A percentile compares a stretch with the other conserved stretches of the same genome.
These are phyloP conservation scores for Halophytophthora batemanensis DNA, from an alignment of 352 stramenopile genomes.

Conservation along the genomic window DNA sequence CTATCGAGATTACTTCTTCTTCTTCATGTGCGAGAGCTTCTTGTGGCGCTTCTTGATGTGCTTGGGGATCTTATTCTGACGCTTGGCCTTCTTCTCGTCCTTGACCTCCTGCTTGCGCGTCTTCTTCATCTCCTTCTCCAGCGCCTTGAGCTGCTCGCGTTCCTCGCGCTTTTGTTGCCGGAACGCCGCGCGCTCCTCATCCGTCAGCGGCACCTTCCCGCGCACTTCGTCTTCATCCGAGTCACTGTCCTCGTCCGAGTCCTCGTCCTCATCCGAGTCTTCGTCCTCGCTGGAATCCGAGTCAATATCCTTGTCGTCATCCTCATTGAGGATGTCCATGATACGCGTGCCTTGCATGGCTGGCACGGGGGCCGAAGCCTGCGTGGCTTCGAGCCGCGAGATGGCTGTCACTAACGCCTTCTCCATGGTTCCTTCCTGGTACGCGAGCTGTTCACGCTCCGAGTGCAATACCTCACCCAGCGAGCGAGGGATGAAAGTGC, in stretches of 20 bases:
- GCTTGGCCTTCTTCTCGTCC: constrained; percentile 91
- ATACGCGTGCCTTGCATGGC: constrained; percentile 41
- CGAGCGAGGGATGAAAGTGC: constrained; percentile 92
- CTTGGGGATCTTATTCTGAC: constrained; percentile 98
- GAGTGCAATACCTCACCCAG: constrained; percentile 92
- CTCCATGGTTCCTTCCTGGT: constrained; percentile 85
- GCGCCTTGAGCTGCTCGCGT: constrained; percentile 46
- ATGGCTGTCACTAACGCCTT: constrained; percentile 78
- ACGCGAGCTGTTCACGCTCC: constrained; percentile 82
- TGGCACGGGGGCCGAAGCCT: constrained; percentile 17
- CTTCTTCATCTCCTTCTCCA: constrained; percentile 83
- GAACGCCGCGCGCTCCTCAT: constrained; percentile 83
- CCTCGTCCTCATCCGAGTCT: constrained; percentile 39
- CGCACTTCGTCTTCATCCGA: constrained; percentile 36
- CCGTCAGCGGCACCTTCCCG: constrained; percentile 45
- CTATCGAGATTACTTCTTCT: no score
- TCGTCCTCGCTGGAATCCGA: constrained; percentile 45
- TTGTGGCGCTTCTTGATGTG: constrained; percentile 98
- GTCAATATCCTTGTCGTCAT: constrained; percentile 44
- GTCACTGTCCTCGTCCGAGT: constrained; percentile 26
- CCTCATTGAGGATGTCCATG: constrained; percentile 72
- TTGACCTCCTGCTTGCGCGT: constrained; percentile 96
- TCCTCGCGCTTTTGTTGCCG: constrained; percentile 77
- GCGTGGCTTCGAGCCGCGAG: constrained; percentile 62
- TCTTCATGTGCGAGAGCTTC: constrained; percentile 91